Evolutionary conservation across 2,329 filamentous ascomycete species (phyloP).

Genomic region (Cercospora sojina): DNA sequence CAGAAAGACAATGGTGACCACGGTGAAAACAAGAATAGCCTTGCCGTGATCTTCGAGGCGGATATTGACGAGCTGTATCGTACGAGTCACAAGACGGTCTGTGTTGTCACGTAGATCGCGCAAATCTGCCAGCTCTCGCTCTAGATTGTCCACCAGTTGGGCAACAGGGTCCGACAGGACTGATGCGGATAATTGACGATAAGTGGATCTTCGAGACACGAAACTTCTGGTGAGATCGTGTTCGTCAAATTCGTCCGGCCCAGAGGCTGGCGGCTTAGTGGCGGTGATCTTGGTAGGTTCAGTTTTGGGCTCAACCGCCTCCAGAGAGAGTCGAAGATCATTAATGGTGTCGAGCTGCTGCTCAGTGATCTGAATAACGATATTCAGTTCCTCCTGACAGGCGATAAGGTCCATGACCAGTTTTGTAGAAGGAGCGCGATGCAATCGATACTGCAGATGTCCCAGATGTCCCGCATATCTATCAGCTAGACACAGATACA

Average conservation of each 20-base stretch:
- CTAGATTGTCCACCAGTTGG: slow-evolving; percentile 44
- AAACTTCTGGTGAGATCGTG: slow-evolving; percentile 8
- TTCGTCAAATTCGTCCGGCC: slow-evolving; percentile 14
- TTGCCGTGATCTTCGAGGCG: slow-evolving; percentile 48
- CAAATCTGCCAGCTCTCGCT: slow-evolving; percentile 43
- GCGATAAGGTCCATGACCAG: slow-evolving; percentile 48
- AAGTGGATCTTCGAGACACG: slow-evolving; percentile 38
- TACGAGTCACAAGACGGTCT: slow-evolving; percentile 45
- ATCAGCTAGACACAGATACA: slow-evolving; percentile 44
- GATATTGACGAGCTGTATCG: slow-evolving; percentile 48
- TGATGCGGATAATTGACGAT: slow-evolving; percentile 42
- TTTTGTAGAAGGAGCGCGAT: slow-evolving; percentile 45
- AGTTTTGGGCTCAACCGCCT: neutral
- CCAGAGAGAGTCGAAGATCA: slow-evolving; percentile 31
- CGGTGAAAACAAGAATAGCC: slow-evolving; percentile 47
- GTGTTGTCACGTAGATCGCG: slow-evolving; percentile 46
- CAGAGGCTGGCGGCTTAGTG: neutral
- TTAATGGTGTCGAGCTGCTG: slow-evolving; percentile 43
- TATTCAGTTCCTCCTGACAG: slow-evolving; percentile 47
- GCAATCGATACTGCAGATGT: slow-evolving; percentile 46
- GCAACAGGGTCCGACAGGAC: slow-evolving; percentile 40
- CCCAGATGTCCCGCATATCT: slow-evolving; percentile 45
- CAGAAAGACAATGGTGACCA: slow-evolving; percentile 47
- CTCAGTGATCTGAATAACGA: slow-evolving; percentile 46
- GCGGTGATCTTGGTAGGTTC: slow-evolving; percentile 1